These are phyloP conservation scores for Mycena citricolor DNA, from an alignment of 1,284 basidiomycete genomes.

Conservation along the genomic window DNA sequence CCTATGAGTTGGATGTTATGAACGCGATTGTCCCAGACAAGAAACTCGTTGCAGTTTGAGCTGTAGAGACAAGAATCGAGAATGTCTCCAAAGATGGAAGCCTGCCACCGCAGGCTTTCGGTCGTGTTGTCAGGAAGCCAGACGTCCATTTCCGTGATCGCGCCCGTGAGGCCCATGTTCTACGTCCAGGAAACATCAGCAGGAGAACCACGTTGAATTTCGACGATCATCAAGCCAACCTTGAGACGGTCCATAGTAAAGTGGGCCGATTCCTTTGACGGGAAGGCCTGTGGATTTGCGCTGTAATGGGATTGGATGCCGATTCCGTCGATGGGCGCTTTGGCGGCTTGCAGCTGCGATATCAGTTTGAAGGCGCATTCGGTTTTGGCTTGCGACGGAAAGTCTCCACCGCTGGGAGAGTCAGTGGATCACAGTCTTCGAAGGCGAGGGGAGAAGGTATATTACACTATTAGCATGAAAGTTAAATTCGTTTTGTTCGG, in stretches of 20 bases:
- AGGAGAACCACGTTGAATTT: too few relatives aligned
- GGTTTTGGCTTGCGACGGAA: slow-evolving; percentile 21
- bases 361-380: slow-evolving; percentile 22
- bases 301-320: slow-evolving; percentile 23
- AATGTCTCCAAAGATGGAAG: slow-evolving; percentile 21
- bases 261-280: slow-evolving; percentile 19
- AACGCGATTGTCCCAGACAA: slow-evolving; percentile 19
- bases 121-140: slow-evolving; percentile 22
- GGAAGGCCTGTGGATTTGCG: slow-evolving; percentile 19
- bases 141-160: slow-evolving; percentile 20
- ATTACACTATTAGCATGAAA: slow-evolving; percentile 9
- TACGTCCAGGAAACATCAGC: too few relatives aligned
- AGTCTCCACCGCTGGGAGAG: slow-evolving; percentile 12
- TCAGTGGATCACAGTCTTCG: neutral
- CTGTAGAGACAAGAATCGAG: slow-evolving; percentile 16
- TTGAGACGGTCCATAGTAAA: slow-evolving; percentile 22
- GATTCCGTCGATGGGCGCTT: slow-evolving; percentile 16
- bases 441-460: slow-evolving; percentile 3
- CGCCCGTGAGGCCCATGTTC: slow-evolving; percentile 17
- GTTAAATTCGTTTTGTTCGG: neutral
- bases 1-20: too few relatives aligned
- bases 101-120: slow-evolving; percentile 18
- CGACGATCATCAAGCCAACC: neutral
- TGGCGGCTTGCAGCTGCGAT: slow-evolving; percentile 7
- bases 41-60: slow-evolving; percentile 18